These are phyloP conservation scores for Aspergillus asperescens DNA, from an alignment of 495 filamentous ascomycete species.

Conservation along the genomic window DNA sequence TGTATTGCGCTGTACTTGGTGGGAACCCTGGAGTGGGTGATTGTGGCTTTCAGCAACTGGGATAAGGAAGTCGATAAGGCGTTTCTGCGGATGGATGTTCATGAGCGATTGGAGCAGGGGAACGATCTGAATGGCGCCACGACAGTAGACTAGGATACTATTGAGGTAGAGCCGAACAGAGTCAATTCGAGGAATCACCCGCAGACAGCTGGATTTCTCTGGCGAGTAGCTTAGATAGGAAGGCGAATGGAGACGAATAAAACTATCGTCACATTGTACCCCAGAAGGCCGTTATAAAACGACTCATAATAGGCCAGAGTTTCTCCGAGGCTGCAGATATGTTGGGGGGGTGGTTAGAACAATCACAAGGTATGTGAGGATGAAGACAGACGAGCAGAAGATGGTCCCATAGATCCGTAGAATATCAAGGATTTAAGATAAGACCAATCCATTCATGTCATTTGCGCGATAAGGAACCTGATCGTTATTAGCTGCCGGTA, in stretches of 20 bases:
- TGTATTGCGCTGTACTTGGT: conserved; percentile 86
- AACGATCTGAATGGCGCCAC: conserved; percentile 5
- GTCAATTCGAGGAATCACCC: background rate
- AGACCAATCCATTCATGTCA: background rate
- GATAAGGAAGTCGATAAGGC: conserved; percentile 70
- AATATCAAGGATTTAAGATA: background rate
- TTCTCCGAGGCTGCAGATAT: conserved; percentile 11
- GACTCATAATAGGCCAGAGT: background rate
- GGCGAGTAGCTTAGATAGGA: conserved; percentile 9
- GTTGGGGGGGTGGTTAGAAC: too few relatives aligned
- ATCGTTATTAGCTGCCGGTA: conserved; percentile 10
- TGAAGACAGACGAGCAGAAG: too few relatives aligned
- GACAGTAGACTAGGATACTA: conserved; percentile 4
- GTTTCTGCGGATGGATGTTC: conserved; percentile 67
- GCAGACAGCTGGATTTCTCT: background rate
- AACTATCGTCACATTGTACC: background rate
- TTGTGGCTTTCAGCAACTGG: conserved; percentile 77
- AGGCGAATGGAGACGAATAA: conserved; percentile 6
- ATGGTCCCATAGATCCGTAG: background rate
- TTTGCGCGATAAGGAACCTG: conserved; percentile 10
- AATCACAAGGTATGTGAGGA: too few relatives aligned
- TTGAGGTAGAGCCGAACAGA: background rate
- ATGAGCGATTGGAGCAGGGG: conserved; percentile 43
- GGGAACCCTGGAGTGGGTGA: conserved; percentile 71
- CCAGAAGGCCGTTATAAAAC: too few relatives aligned